Evolutionary conservation across 768 basidiomycete genomes (phyloP).

Genomic region (Cystofilobasidium bisporidii): DNA sequence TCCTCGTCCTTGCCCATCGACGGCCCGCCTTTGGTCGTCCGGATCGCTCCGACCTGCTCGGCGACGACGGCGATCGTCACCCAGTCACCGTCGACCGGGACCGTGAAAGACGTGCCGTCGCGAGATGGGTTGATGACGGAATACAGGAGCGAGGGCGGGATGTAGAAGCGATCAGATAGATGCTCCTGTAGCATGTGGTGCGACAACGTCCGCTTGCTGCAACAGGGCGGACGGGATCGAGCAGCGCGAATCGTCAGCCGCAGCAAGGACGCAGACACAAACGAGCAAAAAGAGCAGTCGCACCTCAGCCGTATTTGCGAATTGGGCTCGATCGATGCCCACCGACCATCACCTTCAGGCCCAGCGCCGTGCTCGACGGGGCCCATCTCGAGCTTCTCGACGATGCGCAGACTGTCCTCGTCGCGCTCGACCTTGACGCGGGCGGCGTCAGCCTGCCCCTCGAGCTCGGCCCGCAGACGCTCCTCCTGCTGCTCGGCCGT

Average conservation of each 20-base stretch:
- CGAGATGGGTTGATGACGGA: constrained; percentile 67
- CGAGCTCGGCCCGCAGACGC: constrained; percentile 31
- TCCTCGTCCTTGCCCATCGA: constrained; percentile 21
- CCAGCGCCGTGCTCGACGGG: constrained; percentile 61
- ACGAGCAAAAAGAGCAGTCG: constrained; percentile 37
- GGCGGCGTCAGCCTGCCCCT: constrained; percentile 1
- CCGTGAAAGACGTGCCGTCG: constrained; percentile 74
- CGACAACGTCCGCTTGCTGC: constrained; percentile 60
- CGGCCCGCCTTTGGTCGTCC: constrained; percentile 46
- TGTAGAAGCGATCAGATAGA: constrained; percentile 69
- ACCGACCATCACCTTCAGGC: constrained; percentile 62
- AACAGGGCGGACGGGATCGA: constrained; percentile 3
- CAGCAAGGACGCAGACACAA: no score
- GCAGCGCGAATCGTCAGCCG: no score
- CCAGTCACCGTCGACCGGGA: constrained; percentile 89
- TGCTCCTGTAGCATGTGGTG: constrained; percentile 73
- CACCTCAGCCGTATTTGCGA: constrained; percentile 76
- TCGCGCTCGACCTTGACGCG: constrained; percentile 1
- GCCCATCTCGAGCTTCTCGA: constrained; percentile 69
- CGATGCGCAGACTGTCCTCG: constrained; percentile 43
- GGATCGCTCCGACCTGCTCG: constrained; percentile 65
- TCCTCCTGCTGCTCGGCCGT: constrained; percentile 1
- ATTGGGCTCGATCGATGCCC: constrained; percentile 76
- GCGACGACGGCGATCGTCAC: constrained; percentile 92
- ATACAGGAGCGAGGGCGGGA: constrained; percentile 82